These are phyloP conservation scores for Calocera viscosa DNA, from an alignment of 768 basidiomycete species.

Conservation along the genomic window DNA sequence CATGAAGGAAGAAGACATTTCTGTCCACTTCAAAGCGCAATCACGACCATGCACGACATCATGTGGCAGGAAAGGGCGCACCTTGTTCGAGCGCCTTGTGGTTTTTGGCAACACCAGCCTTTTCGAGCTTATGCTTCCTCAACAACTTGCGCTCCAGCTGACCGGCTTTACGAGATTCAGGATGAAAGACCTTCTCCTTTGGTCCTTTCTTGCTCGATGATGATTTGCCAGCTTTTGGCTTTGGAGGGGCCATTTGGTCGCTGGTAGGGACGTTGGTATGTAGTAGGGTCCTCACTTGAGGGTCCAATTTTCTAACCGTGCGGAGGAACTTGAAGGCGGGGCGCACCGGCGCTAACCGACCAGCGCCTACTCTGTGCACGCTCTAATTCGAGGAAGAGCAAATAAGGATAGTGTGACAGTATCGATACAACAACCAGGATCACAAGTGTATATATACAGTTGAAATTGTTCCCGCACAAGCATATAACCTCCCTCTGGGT, in stretches of 20 bases:
- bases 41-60: no score
- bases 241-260: not conserved
- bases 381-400: no score
- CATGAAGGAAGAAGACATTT: slow-evolving; percentile 64
- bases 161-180: slow-evolving; percentile 68
- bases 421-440: not conserved
- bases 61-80: slow-evolving; percentile 23
- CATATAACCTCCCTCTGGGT: no score
- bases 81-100: slow-evolving; percentile 48
- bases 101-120: slow-evolving; percentile 41
- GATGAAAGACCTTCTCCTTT: slow-evolving; percentile 73
- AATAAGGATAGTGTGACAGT: not conserved
- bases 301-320: not conserved
- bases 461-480: not conserved
- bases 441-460: not conserved
- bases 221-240: not conserved
- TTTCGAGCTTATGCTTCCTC: slow-evolving; percentile 54
- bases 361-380: no score
- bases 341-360: no score
- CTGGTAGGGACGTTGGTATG: no score
- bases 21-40: slow-evolving; percentile 40
- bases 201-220: slow-evolving; percentile 28
- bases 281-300: not conserved
- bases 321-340: not conserved
- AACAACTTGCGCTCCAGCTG: slow-evolving; percentile 56